A percentile compares a stretch with the other conserved stretches of the same genome.
Evolutionary conservation across 2,329 filamentous ascomycete genomes (phyloP).

Genomic region (Sporothrix pallida): DNA sequence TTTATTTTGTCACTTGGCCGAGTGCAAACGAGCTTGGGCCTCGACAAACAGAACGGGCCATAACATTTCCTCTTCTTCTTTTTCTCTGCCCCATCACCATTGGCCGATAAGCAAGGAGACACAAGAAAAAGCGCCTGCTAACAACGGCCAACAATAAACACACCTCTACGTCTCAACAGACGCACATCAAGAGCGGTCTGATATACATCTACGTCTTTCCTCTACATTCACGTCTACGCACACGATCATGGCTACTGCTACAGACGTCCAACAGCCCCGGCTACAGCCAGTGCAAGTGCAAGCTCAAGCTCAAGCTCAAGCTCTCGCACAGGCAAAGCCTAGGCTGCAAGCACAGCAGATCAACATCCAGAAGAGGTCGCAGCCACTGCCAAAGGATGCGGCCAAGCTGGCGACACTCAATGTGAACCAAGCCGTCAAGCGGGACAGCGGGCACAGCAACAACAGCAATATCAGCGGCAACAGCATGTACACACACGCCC

Average conservation of each 20-base stretch:
- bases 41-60: not conserved
- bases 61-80: not conserved
- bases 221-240: not conserved
- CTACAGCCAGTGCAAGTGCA: not conserved
- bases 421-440: not conserved
- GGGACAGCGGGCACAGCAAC: slow-evolving; percentile 16
- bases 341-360: not conserved
- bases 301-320: not conserved
- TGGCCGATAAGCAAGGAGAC: slow-evolving; percentile 12
- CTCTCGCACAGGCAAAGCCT: not conserved
- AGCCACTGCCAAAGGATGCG: not conserved
- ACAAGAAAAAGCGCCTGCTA: not conserved
- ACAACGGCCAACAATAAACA: not conserved
- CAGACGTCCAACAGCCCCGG: not conserved
- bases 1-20: not conserved
- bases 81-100: not conserved
- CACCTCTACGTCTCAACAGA: not conserved
- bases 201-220: too few species aligned
- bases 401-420: not conserved
- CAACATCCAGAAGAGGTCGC: not conserved
- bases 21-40: not conserved
- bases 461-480: not conserved
- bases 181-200: not conserved
- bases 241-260: not conserved
- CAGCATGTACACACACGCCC: slow-evolving; percentile 8